Evolutionary conservation across 2,329 filamentous ascomycete species (phyloP), one percentile per base, ranked within the genome.

Genomic region (Didymella segeticola): DNA sequence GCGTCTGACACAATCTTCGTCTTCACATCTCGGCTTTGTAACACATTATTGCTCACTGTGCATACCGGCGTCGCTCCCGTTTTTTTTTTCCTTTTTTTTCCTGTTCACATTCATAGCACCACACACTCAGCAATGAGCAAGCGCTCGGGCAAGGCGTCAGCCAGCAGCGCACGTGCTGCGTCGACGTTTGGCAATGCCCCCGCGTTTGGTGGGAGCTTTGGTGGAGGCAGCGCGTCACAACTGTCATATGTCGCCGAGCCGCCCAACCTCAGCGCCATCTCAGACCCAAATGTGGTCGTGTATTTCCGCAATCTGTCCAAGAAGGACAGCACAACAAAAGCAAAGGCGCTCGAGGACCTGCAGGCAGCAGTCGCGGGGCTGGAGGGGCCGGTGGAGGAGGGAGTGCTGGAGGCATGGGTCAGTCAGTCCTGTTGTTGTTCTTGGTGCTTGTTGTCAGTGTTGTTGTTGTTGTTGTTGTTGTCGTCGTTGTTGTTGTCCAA

Each of bases 241-340:
- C 82, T 99, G 31, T 96, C 93, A 37, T 97, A 96, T 77, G 85
- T 98, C 46, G 82, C 89, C 47, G 92, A 96, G 67, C 90, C 91
- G 9, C 90, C 90, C 41, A 89, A 96, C 67, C 85, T 96, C 62
- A 86, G 87, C 27, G 79, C 79, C 36, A 86, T 99, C 55, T 89
- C 87, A 37, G 88, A 96, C 64, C 83, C 92, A 7, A 89, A 95
- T 68, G 81, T 93, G 30, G 86, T 93, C 30, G 92, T 98, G 12
- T 86, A 88, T n/a, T 91, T 97, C 78, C 96, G 97, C 76, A 96
- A 96, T 64, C 77, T 97, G 3, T 83, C 88, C 43, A 99, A 98
- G 78, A 96, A 95, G 76, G 93, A 97, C 77, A 89, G 88, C 67
- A 96, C 87, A 10, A 99, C 95, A 30, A 96, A 96, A 72, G 83